phyloP scores from a whole-genome alignment of 2,329 filamentous ascomycete species.

The Boeremia exigua region DNA sequence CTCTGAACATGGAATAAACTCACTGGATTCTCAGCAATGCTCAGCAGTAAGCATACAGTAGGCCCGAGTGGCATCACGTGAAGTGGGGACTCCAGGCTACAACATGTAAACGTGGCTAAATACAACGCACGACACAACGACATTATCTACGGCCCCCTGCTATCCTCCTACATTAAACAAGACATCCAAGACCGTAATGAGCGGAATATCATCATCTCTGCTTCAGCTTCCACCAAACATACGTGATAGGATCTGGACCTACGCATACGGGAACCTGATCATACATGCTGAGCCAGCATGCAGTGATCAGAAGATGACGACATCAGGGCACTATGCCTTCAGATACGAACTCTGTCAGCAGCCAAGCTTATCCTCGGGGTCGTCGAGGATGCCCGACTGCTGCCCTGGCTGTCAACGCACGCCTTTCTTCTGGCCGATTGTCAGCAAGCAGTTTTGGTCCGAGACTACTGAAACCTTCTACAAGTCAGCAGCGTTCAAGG shows the following conservation, averaged over 20 bases:
- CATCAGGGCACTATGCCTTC: conserved; percentile 3
- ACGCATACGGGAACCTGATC: conserved; percentile 2
- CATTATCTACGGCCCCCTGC: not conserved
- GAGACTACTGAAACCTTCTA: conserved; percentile 1
- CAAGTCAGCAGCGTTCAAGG: conserved; percentile 5
- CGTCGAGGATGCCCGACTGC: not conserved
- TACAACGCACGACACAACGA: not conserved
- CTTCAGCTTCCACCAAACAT: conserved; percentile 1
- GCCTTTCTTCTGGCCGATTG: conserved; percentile 15
- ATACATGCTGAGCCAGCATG: conserved; percentile 5
- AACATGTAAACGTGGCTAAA: not conserved
- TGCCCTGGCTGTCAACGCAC: not conserved
- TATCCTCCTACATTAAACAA: not conserved
- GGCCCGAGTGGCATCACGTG: no score
- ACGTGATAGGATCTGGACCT: conserved; percentile 2
- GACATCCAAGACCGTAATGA: not conserved
- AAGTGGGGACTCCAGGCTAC: conserved; percentile 1
- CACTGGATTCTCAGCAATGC: no score
- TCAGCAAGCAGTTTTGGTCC: conserved; percentile 7
- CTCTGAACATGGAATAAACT: no score
- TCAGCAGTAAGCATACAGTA: no score
- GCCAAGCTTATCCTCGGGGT: not conserved
- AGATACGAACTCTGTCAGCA: conserved; percentile 2
- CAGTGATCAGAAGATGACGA: conserved; percentile 1
- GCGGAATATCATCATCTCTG: not conserved